These are phyloP conservation scores for Daedaleopsis sinensis DNA, from an alignment of 768 basidiomycete species.

Conservation along the genomic window DNA sequence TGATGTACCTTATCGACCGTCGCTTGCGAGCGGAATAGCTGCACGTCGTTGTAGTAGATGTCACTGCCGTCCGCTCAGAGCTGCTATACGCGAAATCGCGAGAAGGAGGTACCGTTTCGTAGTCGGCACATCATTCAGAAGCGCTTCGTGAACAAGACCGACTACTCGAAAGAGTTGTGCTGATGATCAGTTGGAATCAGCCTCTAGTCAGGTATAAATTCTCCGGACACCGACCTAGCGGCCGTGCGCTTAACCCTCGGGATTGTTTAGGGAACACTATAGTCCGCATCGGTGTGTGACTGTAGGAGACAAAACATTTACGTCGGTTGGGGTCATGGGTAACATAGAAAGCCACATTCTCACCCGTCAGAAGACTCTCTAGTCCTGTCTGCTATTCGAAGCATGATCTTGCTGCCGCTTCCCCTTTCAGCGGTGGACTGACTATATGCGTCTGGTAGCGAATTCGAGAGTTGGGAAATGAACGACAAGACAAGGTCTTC, in stretches of 20 bases:
- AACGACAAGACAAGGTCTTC: constrained; percentile 26
- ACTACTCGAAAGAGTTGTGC: constrained; percentile 72
- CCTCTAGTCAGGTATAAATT: not conserved
- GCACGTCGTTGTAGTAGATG: constrained; percentile 85
- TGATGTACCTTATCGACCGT: constrained; percentile 70
- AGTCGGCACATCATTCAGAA: constrained; percentile 50
- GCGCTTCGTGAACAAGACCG: constrained; percentile 70
- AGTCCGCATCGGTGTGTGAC: constrained; percentile 23
- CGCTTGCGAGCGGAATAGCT: constrained; percentile 75
- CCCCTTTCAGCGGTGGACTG: not conserved
- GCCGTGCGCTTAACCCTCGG: constrained; percentile 39
- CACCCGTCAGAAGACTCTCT: constrained; percentile 37
- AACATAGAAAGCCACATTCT: not conserved
- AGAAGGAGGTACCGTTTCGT: constrained; percentile 23
- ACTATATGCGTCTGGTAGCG: constrained; percentile 10
- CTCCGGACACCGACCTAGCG: constrained; percentile 41
- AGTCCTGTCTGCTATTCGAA: constrained; percentile 40
- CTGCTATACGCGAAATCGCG: not conserved
- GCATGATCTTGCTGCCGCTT: constrained; percentile 31
- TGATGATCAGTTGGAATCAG: constrained; percentile 30
- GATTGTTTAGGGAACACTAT: constrained; percentile 42
- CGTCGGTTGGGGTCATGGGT: not conserved
- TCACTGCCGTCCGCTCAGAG: constrained; percentile 51
- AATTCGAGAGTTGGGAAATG: constrained; percentile 23
- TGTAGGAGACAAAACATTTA: not conserved